A percentile compares a stretch with the other conserved stretches of the same genome.
Conservation (phyloP, 2,329 filamentous ascomycete genomes). For the Sarocladiaceae sp. region DNA sequence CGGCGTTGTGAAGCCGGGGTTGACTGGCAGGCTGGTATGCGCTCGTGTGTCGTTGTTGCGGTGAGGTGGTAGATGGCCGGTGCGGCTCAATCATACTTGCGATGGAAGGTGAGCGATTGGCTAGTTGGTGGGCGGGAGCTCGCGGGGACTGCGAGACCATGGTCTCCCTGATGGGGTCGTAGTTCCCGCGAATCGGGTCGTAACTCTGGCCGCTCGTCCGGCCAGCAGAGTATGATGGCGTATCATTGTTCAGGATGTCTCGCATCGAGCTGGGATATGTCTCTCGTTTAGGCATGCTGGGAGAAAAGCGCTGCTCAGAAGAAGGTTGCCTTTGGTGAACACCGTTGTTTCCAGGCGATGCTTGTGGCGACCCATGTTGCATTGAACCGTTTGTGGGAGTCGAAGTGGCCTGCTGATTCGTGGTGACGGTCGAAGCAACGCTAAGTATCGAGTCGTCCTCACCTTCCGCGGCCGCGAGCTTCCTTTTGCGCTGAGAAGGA, state of each 20-base stretch:
- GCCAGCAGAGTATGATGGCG: conserved; percentile 41
- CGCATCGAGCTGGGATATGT: conserved; percentile 48
- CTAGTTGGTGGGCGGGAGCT: conserved; percentile 25
- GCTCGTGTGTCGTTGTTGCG: conserved; percentile 21
- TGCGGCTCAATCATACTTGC: conserved; percentile 74
- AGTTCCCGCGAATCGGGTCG: conserved; percentile 81
- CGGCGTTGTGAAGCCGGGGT: conserved; percentile 29
- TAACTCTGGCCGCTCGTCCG: conserved; percentile 78
- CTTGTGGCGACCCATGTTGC: not conserved
- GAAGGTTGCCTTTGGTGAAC: conserved; percentile 18
- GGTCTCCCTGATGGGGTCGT: conserved; percentile 60
- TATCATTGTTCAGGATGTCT: conserved; percentile 52
- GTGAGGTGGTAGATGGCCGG: conserved; percentile 24
- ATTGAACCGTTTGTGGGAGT: conserved; percentile 3
- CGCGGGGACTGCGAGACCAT: conserved; percentile 53
- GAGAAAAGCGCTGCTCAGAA: conserved; percentile 32
- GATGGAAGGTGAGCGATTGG: conserved; percentile 71
- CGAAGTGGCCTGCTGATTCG: conserved; percentile 19
- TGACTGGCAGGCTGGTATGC: conserved; percentile 20
- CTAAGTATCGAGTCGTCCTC: conserved; percentile 9
- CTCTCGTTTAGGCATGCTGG: conserved; percentile 49
- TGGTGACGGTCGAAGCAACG: conserved; percentile 19
- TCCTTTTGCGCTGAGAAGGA: conserved; percentile 51
- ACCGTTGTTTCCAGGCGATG: conserved; percentile 1
- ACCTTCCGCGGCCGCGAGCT: conserved; percentile 35